Evolutionary conservation across 2,329 filamentous ascomycete genomes (phyloP).

Genomic region (Ascocoryne sarcoides): DNA sequence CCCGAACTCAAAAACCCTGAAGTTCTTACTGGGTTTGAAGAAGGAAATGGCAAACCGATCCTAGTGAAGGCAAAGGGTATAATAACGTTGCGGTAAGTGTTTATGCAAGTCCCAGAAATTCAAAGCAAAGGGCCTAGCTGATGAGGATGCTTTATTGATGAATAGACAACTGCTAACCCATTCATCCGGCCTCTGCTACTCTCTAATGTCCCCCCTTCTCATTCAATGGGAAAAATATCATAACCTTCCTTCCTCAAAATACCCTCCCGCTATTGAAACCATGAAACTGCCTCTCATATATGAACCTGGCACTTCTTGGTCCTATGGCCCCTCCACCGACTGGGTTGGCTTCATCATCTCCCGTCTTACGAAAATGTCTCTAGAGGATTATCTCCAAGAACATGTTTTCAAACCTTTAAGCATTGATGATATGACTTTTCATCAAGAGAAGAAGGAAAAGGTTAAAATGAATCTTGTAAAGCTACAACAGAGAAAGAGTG

Average conservation of each 20-base stretch:
- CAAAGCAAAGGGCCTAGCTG: background rate
- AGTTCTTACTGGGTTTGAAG: conserved; percentile 16
- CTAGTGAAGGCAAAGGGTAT: conserved; percentile 6
- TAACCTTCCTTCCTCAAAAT: conserved; percentile 4
- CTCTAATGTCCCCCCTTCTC: background rate
- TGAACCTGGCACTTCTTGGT: conserved; percentile 53
- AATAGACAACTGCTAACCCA: background rate
- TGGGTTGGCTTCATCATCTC: conserved; percentile 37
- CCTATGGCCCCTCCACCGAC: conserved; percentile 46
- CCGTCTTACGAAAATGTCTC: background rate
- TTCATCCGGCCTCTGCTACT: background rate
- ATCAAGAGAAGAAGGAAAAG: conserved; percentile 10
- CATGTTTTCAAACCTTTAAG: conserved; percentile 19
- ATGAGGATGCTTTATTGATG: conserved; percentile 32
- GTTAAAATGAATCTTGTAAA: conserved; percentile 12
- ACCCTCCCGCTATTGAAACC: background rate
- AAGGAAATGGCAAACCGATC: conserved; percentile 8
- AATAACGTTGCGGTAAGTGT: conserved; percentile 19
- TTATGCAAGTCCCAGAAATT: background rate
- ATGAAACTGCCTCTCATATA: conserved; percentile 43
- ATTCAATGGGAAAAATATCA: conserved; percentile 2
- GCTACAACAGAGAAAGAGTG: conserved; percentile 3
- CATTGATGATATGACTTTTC: conserved; percentile 20
- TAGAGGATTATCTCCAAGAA: conserved; percentile 17
- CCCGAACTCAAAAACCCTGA: conserved; percentile 17